Conservation (phyloP, 768 basidiomycete species). For the Hygrocybe coccinea region DNA sequence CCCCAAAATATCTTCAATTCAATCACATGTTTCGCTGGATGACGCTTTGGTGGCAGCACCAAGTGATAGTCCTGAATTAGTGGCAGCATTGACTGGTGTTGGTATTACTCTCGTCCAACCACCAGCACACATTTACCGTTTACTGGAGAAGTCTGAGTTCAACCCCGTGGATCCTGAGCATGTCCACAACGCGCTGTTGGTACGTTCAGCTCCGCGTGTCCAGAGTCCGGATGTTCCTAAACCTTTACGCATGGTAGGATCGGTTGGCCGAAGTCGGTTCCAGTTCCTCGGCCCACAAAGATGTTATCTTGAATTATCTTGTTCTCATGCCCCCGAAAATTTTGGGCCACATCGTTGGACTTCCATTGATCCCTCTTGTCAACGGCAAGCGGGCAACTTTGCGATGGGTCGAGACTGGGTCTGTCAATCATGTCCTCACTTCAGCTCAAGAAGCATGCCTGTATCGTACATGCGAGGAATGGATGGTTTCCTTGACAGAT, state of each 20-base stretch:
- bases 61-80: constrained; percentile 21
- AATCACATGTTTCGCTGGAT: constrained; percentile 18
- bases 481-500: constrained; percentile 17
- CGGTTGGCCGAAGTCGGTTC: background rate
- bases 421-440: constrained; percentile 24
- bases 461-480: constrained; percentile 13
- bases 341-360: constrained; percentile 29
- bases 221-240: background rate
- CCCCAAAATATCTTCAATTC: constrained; percentile 34
- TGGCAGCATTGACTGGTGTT: constrained; percentile 28
- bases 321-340: constrained; percentile 8
- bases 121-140: constrained; percentile 27
- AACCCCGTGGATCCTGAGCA: constrained; percentile 24
- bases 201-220: constrained; percentile 15
- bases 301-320: background rate
- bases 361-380: constrained; percentile 35
- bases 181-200: constrained; percentile 29
- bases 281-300: background rate
- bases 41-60: constrained; percentile 26
- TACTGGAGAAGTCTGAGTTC: constrained; percentile 14
- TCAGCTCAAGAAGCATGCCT: constrained; percentile 25
- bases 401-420: background rate
- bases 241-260: background rate
- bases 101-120: constrained; percentile 35
- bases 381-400: constrained; percentile 18